Evolutionary conservation across 1,139 yeast genomes (phyloP), one percentile per base, ranked within the genome.

Genomic region (Nakaseomyces sp.): DNA sequence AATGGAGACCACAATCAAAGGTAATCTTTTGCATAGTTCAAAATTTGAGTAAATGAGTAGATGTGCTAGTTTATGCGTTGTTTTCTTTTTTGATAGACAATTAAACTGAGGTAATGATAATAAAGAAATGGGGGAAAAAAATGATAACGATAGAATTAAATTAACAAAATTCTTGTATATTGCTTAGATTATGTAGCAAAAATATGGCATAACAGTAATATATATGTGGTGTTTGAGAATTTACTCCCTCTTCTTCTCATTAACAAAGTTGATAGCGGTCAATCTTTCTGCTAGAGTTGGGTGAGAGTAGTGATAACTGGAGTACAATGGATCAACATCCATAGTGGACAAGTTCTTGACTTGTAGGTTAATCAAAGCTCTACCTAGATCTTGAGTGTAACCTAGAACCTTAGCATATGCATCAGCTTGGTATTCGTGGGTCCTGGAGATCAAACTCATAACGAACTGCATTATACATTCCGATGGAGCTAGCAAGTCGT

Each of bases 361-460:
- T 56, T 82, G 84, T 52, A 91, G 69, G 50, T 74, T 79, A 59
- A 86, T 80, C 60, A 91, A 74, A 1, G 96, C 81, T 47, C 71
- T 71, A 43, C 84, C 75, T 61, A 91, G 75, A 43, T 79, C 81
- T 29, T 74, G 71, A 7, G 83, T 72, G 60, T 79, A 81, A 24
- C 95, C 95, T 53, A 80, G 74, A 43, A 73, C 69, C 47, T 76
- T 78, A 9, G 97, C 96, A 60, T 76, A 89, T 45, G 73, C 78
- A 63, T 91, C 97, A 18, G 98, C 98, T 66, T 91, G 88, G 58
- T 81, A 91, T 68, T 91, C 98, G 55, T 82, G 83, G 56, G 79
- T 77, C 73, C 98, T 82, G 12, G 89, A 77, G 46, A 86, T 63
- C 46, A 80, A 68, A 62, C 86, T 83, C 71, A 76, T 74, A 30